Evolutionary conservation across 2,329 filamentous ascomycete genomes (phyloP), one percentile per base, ranked within the genome.

Genomic region (Coniochaeta sp.): DNA sequence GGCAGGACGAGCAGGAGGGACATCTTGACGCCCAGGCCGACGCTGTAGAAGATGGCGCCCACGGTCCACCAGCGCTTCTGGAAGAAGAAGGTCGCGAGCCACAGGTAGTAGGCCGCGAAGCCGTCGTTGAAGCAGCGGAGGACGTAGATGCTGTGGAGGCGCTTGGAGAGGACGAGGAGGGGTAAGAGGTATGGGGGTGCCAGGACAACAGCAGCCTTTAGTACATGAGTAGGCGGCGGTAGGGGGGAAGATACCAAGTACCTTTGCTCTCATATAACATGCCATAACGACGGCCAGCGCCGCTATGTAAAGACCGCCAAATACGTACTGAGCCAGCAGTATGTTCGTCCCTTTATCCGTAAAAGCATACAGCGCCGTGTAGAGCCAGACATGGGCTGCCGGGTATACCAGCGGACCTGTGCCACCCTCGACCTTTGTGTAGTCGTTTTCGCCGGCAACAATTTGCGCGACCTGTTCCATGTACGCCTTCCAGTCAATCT

Each of bases 401-500:
- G 94, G 94, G 70, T 99, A 99, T 54, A 99, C 94, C 49, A 97
- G 77, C 3, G 94, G 94, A 1, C 94, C 94, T 0, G 94, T 99
- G 54, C 83, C 86, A 60, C 94, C 94, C 63, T 86, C 80, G 65
- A 99, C 91, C 53, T 84, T 79, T 55, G 82, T 82, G 68, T 99
- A 99, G 69, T 96, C 86, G 65, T 88, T 83, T 74, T 97, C 91
- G 63, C 94, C 94, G 16, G 81, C 77, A 45, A 91, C 72, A 63
- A 87, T 94, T 60, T 91, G 84, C 35, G 79, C 71, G 42, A 97
- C 78, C 64, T 99, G 94, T 66, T 96, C 81, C 91, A 99, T 97
- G 69, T 99, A 99, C 0, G 94, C 90, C 53, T 79, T 80, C 92
- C 92, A 99, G 71, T 99, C 94, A 63, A 99, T 99, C 69, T 99